Conservation (phyloP, 257 asterid species). For the Solanum raphanifolium region DNA sequence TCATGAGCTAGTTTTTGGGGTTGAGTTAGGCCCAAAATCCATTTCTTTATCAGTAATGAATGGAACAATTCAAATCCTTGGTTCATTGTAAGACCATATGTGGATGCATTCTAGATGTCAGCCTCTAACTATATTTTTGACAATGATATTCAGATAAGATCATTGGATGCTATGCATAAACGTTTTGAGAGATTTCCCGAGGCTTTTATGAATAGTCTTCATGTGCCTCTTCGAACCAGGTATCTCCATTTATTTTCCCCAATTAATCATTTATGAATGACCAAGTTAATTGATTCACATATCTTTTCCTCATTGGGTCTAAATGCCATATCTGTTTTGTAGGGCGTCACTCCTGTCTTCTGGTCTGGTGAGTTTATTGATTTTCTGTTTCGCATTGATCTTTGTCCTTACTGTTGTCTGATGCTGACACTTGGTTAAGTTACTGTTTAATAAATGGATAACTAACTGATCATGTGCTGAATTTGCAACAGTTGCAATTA, state of each 20-base stretch:
- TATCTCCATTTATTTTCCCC: constrained; percentile 7
- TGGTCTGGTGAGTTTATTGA: constrained; percentile 49
- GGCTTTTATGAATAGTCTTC: constrained; percentile 86
- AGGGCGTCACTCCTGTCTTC: constrained; percentile 59
- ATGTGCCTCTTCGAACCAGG: constrained; percentile 55
- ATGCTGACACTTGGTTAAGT: background rate
- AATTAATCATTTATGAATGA: background rate
- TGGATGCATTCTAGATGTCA: background rate
- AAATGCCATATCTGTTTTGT: constrained; percentile 26
- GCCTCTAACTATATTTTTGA: background rate
- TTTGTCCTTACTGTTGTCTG: background rate
- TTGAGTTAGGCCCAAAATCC: background rate
- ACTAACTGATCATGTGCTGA: background rate
- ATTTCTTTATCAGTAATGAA: background rate
- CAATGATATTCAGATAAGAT: constrained; percentile 68
- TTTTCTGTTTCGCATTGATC: background rate
- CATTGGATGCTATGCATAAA: constrained; percentile 86
- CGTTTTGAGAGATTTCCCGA: constrained; percentile 87
- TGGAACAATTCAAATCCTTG: background rate
- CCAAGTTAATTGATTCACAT: background rate
- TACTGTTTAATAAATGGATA: background rate
- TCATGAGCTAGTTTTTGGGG: background rate
- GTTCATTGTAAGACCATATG: background rate
- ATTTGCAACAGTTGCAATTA: background rate
- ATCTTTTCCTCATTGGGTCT: background rate